Percentiles rank a stretch among this genome's conserved stretches.
These are phyloP conservation scores for Lactuca saligna DNA, from an alignment of 129 eudicot species.

Conservation along the genomic window DNA sequence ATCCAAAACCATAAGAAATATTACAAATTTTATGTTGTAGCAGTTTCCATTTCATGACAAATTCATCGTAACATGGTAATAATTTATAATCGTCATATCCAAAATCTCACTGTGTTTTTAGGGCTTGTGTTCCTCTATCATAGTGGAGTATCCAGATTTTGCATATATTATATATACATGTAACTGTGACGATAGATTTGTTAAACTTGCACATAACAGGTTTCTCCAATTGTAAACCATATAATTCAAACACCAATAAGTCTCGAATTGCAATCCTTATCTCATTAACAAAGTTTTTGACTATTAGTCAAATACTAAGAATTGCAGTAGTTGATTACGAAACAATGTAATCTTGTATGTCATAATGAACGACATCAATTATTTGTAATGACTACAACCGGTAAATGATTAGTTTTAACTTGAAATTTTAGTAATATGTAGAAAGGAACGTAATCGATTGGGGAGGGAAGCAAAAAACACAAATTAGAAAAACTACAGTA, in stretches of 20 bases:
- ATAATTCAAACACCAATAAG: neutral
- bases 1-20: constrained; percentile 1
- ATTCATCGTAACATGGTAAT: neutral
- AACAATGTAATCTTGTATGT: neutral
- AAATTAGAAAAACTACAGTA: neutral
- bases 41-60: neutral
- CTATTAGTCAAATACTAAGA: neutral
- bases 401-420: neutral
- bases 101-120: neutral
- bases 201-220: neutral
- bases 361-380: neutral
- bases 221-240: neutral
- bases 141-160: neutral
- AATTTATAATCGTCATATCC: neutral
- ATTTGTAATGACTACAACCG: constrained; percentile 10
- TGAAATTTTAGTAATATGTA: neutral
- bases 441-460: neutral
- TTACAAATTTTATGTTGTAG: neutral
- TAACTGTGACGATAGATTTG: neutral
- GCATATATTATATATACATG: neutral
- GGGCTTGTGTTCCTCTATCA: constrained; percentile 5
- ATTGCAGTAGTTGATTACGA: constrained; percentile 2
- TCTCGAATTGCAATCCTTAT: neutral
- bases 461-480: neutral
- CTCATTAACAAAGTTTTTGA: neutral